Evolutionary conservation across 441 rosid species (phyloP).

Genomic region (Rhodomyrtus psidioides): DNA sequence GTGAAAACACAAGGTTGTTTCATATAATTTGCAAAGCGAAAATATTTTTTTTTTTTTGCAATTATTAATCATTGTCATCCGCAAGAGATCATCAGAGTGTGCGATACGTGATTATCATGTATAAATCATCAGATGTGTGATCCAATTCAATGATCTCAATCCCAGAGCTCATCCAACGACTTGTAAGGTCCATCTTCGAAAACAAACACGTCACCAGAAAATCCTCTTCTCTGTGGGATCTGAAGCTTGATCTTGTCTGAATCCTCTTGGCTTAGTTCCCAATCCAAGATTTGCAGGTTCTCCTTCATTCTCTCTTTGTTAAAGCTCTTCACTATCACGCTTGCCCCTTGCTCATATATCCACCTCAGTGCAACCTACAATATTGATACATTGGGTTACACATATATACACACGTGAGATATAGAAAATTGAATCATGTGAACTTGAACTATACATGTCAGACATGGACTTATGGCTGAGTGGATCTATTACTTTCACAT

Average conservation of each 20-base stretch:
- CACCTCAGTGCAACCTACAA: neutral
- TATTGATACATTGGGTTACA: neutral
- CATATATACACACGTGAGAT: neutral
- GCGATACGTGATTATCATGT: neutral
- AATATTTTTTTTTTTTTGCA: neutral
- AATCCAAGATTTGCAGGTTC: neutral
- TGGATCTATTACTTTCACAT: too few relatives aligned
- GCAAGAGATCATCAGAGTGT: neutral
- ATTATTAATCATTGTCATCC: neutral
- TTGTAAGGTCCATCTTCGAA: neutral
- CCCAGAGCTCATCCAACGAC: neutral
- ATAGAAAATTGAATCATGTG: neutral
- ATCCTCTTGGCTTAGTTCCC: neutral
- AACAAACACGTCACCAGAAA: neutral
- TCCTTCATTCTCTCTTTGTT: neutral
- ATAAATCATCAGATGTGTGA: neutral
- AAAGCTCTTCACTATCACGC: neutral
- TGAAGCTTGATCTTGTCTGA: neutral
- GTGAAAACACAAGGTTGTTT: neutral
- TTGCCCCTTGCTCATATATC: neutral
- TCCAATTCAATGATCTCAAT: neutral
- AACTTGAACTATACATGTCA: too few relatives aligned
- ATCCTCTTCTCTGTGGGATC: neutral
- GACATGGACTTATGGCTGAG: too few relatives aligned
- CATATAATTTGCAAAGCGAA: neutral